phyloP scores from a whole-genome alignment of 495 filamentous ascomycete species.

The Xanthoparmelia taractica region DNA sequence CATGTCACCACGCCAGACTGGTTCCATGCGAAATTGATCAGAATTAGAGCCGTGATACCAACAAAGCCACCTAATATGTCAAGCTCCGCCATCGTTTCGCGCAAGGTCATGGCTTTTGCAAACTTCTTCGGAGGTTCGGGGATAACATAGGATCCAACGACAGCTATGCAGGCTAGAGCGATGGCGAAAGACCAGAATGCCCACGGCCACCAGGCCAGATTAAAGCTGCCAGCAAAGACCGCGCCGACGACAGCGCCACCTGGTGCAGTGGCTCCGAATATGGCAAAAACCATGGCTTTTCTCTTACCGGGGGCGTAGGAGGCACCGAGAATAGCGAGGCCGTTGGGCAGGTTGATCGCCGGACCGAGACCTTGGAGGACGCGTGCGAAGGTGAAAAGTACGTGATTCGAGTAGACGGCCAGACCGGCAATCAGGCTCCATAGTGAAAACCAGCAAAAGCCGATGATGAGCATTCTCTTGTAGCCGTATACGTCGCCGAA shows the following conservation, averaged over 20 bases:
- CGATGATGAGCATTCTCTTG: constrained; percentile 48
- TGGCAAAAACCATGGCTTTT: constrained; percentile 56
- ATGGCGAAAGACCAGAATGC: constrained; percentile 51
- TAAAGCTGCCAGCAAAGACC: constrained; percentile 44
- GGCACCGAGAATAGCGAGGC: constrained; percentile 52
- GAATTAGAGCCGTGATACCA: constrained; percentile 32
- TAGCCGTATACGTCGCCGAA: constrained; percentile 54
- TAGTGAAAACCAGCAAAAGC: constrained; percentile 49
- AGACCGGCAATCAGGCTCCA: constrained; percentile 52
- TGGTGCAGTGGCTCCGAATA: constrained; percentile 58
- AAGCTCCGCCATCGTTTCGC: constrained; percentile 12
- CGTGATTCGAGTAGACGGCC: constrained; percentile 38
- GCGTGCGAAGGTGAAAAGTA: constrained; percentile 53
- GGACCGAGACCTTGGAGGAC: constrained; percentile 56
- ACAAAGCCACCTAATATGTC: constrained; percentile 26
- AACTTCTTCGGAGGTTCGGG: constrained; percentile 16
- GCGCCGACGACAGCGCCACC: constrained; percentile 45
- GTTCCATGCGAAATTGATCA: constrained; percentile 46
- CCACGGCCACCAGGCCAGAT: constrained; percentile 60
- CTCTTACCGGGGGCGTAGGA: constrained; percentile 45
- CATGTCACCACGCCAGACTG: constrained; percentile 42
- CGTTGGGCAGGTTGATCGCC: constrained; percentile 55
- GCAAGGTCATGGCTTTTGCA: background rate
- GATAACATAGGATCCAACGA: constrained; percentile 31
- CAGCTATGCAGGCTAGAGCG: constrained; percentile 35